These are phyloP conservation scores for Paracoccidioides brasiliensis DNA, from an alignment of 2,329 filamentous ascomycete genomes.

Conservation along the genomic window DNA sequence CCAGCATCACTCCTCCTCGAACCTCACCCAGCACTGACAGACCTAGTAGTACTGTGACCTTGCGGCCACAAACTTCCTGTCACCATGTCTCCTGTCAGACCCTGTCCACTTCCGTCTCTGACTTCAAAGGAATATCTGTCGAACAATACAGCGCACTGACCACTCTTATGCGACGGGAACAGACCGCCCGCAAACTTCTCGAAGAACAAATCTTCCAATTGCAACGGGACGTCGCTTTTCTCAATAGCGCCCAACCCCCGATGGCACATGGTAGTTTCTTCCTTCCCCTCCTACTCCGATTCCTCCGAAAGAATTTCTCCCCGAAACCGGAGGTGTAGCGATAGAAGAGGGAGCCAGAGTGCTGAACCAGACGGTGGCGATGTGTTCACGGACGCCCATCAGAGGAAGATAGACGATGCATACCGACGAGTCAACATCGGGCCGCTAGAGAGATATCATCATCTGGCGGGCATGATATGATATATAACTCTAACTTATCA, in stretches of 20 bases:
- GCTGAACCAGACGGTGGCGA: background rate
- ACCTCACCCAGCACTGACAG: conserved; percentile 17
- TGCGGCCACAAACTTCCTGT: conserved; percentile 14
- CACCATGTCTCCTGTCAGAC: conserved; percentile 17
- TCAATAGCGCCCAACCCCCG: background rate
- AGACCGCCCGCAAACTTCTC: conserved; percentile 32
- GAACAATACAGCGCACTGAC: conserved; percentile 37
- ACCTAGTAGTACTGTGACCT: conserved; percentile 18
- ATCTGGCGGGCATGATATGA: conserved; percentile 2
- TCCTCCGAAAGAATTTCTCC: background rate
- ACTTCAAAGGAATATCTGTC: conserved; percentile 27
- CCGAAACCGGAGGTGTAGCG: background rate
- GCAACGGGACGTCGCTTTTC: conserved; percentile 13
- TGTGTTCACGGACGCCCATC: background rate
- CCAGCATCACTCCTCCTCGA: conserved; percentile 8
- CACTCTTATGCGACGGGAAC: conserved; percentile 34
- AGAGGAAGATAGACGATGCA: background rate
- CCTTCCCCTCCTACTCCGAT: background rate
- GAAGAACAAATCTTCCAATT: conserved; percentile 32
- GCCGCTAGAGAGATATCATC: background rate
- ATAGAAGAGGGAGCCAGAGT: background rate
- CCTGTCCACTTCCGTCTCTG: conserved; percentile 20
- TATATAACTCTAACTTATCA: background rate
- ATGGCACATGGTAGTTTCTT: background rate
- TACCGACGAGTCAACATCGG: conserved; percentile 1